These are phyloP conservation scores for Saccharomyces kudriavzevii DNA, from an alignment of 805 yeast species.

Conservation along the genomic window DNA sequence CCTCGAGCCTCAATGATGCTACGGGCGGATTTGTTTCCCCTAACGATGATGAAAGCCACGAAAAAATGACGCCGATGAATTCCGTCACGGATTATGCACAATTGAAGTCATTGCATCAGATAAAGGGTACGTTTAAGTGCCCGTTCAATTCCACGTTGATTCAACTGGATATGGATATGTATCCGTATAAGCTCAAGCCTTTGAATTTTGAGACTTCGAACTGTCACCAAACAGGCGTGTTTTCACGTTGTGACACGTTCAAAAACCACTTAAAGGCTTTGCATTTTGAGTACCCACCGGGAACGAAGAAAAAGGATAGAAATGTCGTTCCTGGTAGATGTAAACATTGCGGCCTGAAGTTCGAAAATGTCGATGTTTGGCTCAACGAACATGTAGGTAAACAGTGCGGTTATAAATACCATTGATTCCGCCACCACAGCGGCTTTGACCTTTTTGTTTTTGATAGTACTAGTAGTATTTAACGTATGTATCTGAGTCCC, in stretches of 20 bases:
- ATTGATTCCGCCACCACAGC: conserved; percentile 5
- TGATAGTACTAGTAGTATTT: not conserved
- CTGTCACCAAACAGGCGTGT: conserved; percentile 80
- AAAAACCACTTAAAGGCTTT: conserved; percentile 85
- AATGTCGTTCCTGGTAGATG: conserved; percentile 63
- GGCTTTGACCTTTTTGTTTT: not conserved
- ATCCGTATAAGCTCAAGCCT: conserved; percentile 20
- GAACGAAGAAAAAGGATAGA: conserved; percentile 75
- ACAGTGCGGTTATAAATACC: conserved; percentile 27
- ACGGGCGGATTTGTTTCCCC: conserved; percentile 5
- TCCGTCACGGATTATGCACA: conserved; percentile 15
- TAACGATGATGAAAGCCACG: conserved; percentile 1
- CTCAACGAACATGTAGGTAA: conserved; percentile 57
- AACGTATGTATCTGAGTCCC: not conserved
- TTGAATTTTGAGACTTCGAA: conserved; percentile 24
- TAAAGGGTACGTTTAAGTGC: conserved; percentile 53
- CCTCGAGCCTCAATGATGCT: conserved; percentile 1
- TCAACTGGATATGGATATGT: conserved; percentile 25
- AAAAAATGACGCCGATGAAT: not conserved
- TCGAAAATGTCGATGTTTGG: conserved; percentile 74
- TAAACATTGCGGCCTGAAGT: conserved; percentile 61
- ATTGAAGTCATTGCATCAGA: conserved; percentile 23
- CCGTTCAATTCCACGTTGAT: conserved; percentile 45
- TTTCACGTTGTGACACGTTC: conserved; percentile 84
- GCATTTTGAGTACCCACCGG: conserved; percentile 82